Evolutionary conservation across 2,329 filamentous ascomycete genomes (phyloP).

Genomic region (Graphium sp.): DNA sequence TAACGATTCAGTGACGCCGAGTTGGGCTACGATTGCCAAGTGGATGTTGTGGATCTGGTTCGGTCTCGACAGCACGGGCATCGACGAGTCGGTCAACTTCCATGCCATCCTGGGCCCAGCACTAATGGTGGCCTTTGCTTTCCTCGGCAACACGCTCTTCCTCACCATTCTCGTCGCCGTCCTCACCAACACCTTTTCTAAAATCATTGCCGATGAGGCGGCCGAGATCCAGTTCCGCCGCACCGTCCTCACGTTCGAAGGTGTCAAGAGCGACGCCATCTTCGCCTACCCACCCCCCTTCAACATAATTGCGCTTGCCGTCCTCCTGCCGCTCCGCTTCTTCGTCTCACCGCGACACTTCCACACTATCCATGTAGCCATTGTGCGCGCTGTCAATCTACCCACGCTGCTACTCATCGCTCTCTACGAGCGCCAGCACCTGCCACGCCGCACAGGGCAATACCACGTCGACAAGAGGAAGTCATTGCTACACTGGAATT

Average conservation of each 20-base stretch:
- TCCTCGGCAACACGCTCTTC: conserved; percentile 75
- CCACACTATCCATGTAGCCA: conserved; percentile 73
- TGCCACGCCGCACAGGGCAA: conserved; percentile 20
- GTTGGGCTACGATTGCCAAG: conserved; percentile 50
- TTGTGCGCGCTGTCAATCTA: conserved; percentile 57
- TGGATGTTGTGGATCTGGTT: conserved; percentile 96
- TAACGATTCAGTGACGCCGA: conserved; percentile 2
- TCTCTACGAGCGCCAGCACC: conserved; percentile 45
- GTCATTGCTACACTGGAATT: conserved; percentile 18
- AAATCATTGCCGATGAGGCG: conserved; percentile 57
- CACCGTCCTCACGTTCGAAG: conserved; percentile 69
- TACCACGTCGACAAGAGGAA: conserved; percentile 6
- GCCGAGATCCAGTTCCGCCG: conserved; percentile 74
- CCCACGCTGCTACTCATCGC: conserved; percentile 59
- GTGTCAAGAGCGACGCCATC: conserved; percentile 69
- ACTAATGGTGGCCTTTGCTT: conserved; percentile 71
- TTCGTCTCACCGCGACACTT: conserved; percentile 71
- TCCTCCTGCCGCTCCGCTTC: conserved; percentile 64
- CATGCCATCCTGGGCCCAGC: conserved; percentile 65
- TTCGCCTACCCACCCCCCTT: conserved; percentile 74
- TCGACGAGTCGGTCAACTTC: conserved; percentile 47
- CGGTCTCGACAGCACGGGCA: conserved; percentile 57
- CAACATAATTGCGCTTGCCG: conserved; percentile 60
- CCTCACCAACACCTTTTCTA: conserved; percentile 70
- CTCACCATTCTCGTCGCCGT: conserved; percentile 81